A percentile compares a stretch with the other conserved stretches of the same genome.
phyloP scores from a whole-genome alignment of 2,329 filamentous ascomycete genomes.

The Hysterium pulicare region DNA sequence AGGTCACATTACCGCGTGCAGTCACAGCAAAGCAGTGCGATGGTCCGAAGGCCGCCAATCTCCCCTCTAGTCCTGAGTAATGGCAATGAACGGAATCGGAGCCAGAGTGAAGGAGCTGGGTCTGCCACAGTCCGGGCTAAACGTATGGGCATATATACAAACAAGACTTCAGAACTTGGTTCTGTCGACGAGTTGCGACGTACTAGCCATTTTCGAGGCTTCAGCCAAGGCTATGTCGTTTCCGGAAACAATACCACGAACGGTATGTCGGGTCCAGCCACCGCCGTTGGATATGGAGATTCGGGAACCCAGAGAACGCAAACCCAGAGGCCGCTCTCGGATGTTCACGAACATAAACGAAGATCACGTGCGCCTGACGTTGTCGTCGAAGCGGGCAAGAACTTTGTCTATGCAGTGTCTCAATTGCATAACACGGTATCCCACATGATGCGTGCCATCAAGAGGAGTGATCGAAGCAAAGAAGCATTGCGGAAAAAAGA shows the following conservation, averaged over 20 bases:
- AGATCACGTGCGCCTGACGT: conserved; percentile 47
- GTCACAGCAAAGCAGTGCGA: conserved; percentile 61
- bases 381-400: conserved; percentile 54
- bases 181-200: conserved; percentile 51
- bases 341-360: conserved; percentile 54
- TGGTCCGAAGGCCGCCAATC: conserved; percentile 67
- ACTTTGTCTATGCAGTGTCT: conserved; percentile 54
- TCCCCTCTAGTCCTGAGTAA: conserved; percentile 68
- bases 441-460: conserved; percentile 36
- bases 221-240: conserved; percentile 55
- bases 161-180: conserved; percentile 54
- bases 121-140: conserved; percentile 53
- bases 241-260: conserved; percentile 28
- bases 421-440: conserved; percentile 43
- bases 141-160: conserved; percentile 59
- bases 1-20: conserved; percentile 76
- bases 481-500: conserved; percentile 38
- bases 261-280: conserved; percentile 30
- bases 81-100: conserved; percentile 62
- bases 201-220: conserved; percentile 54
- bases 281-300: conserved; percentile 32
- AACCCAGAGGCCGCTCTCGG: conserved; percentile 52
- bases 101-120: conserved; percentile 58
- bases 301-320: conserved; percentile 31
- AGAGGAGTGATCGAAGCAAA: conserved; percentile 40